Conservation (phyloP, 352 stramenopile species). For the Globisporangium nunn region DNA sequence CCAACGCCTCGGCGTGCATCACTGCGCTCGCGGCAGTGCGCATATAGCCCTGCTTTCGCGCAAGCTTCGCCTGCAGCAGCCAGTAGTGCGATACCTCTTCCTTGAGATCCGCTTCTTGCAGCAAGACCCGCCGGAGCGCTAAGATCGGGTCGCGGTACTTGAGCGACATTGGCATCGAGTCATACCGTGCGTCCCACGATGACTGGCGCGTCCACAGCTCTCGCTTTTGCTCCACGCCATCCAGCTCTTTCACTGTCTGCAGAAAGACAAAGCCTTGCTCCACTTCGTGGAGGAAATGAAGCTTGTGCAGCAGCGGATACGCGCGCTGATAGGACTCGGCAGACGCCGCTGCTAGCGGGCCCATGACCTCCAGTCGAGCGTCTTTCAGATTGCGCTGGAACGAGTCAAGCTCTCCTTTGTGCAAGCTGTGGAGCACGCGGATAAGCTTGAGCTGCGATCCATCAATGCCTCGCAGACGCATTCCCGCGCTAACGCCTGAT, state of each 20-base stretch:
- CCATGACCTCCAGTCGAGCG: constrained; percentile 65
- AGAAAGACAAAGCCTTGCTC: constrained; percentile 67
- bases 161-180: constrained; percentile 65
- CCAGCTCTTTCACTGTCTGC: constrained; percentile 9
- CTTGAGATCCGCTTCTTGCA: constrained; percentile 55
- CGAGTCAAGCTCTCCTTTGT: constrained; percentile 40
- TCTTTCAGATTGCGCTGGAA: constrained; percentile 59
- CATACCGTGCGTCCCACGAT: constrained; percentile 63
- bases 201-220: constrained; percentile 49
- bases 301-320: constrained; percentile 67
- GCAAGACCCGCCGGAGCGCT: constrained; percentile 68
- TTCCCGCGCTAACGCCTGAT: neutral
- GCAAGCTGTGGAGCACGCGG: constrained; percentile 72
- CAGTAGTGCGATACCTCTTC: constrained; percentile 76
- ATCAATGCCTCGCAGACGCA: constrained; percentile 52
- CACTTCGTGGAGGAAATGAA: constrained; percentile 73
- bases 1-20: constrained; percentile 77
- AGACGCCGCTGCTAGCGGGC: constrained; percentile 55
- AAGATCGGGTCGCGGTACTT: constrained; percentile 83
- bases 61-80: constrained; percentile 76
- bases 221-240: constrained; percentile 16
- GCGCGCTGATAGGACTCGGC: constrained; percentile 69
- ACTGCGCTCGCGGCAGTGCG: constrained; percentile 75
- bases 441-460: constrained; percentile 75
- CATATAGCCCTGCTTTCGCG: constrained; percentile 78